Evolutionary conservation across 805 yeast genomes (phyloP).

Genomic region (Jamesozyma piceae): DNA sequence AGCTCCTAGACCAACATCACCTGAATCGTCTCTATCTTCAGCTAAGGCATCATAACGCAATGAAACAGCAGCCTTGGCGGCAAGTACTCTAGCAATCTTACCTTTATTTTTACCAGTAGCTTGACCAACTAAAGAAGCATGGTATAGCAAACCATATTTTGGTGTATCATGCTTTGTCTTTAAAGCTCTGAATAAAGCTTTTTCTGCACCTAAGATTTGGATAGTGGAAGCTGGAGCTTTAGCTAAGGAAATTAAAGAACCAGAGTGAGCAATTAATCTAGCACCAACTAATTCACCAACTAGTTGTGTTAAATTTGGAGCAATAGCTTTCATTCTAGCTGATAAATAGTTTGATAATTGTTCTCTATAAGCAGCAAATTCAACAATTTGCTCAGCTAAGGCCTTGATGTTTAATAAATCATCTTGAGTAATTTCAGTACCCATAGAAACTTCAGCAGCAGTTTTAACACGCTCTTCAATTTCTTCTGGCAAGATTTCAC

Average conservation of each 20-base stretch:
- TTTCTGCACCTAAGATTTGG: slow-evolving; percentile 97
- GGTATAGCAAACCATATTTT: slow-evolving; percentile 93
- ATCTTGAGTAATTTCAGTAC: slow-evolving; percentile 91
- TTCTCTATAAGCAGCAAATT: slow-evolving; percentile 92
- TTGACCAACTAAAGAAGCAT: slow-evolving; percentile 94
- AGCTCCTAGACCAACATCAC: slow-evolving; percentile 84
- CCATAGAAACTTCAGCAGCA: slow-evolving; percentile 97
- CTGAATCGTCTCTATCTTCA: slow-evolving; percentile 93
- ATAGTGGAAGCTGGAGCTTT: slow-evolving; percentile 98
- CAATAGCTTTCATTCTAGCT: slow-evolving; percentile 97
- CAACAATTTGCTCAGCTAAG: slow-evolving; percentile 92
- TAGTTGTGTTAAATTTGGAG: slow-evolving; percentile 90
- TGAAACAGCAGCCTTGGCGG: slow-evolving; percentile 97
- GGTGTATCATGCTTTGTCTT: slow-evolving; percentile 98
- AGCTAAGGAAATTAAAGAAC: slow-evolving; percentile 86
- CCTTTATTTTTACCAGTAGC: slow-evolving; percentile 98
- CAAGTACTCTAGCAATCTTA: slow-evolving; percentile 95
- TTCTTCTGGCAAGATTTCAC: slow-evolving; percentile 87
- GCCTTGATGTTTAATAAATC: slow-evolving; percentile 83
- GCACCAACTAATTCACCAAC: slow-evolving; percentile 99
- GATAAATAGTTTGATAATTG: slow-evolving; percentile 84
- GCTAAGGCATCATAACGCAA: slow-evolving; percentile 93
- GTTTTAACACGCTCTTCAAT: slow-evolving; percentile 83
- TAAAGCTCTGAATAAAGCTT: slow-evolving; percentile 96
- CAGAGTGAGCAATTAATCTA: slow-evolving; percentile 93